Conservation (phyloP, 352 stramenopile species). For the Phytophthora crassamura region DNA sequence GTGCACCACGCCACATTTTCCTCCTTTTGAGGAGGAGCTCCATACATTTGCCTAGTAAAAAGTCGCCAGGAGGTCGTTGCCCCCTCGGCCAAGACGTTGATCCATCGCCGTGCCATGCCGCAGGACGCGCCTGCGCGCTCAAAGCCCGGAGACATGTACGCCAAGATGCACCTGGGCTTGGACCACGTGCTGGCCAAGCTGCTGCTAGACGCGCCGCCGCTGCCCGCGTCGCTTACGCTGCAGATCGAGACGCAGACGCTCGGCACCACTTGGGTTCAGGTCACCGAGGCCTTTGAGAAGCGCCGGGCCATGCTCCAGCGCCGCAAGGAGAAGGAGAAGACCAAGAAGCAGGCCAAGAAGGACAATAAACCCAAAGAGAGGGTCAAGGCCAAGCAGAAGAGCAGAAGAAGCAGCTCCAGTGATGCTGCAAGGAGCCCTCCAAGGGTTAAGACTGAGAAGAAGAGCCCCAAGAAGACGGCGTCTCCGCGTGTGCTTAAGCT, state of each 20-base stretch:
- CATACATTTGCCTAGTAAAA: background rate
- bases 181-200: slow-evolving; percentile 57
- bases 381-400: slow-evolving; percentile 16
- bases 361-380: slow-evolving; percentile 13
- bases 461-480: slow-evolving; percentile 14
- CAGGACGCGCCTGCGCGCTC: slow-evolving; percentile 10
- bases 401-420: slow-evolving; percentile 18
- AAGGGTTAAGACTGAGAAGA: slow-evolving; percentile 24
- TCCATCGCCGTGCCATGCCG: slow-evolving; percentile 17
- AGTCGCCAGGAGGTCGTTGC: background rate
- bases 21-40: too few species aligned
- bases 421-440: slow-evolving; percentile 24
- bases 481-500: slow-evolving; percentile 2
- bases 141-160: slow-evolving; percentile 45
- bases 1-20: slow-evolving; percentile 1
- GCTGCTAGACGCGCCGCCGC: slow-evolving; percentile 23
- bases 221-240: slow-evolving; percentile 37
- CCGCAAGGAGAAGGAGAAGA: slow-evolving; percentile 37
- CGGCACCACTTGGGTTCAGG: slow-evolving; percentile 33
- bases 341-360: slow-evolving; percentile 20
- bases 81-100: slow-evolving; percentile 3
- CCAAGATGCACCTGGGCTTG: slow-evolving; percentile 51
- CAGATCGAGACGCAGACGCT: slow-evolving; percentile 42
- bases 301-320: slow-evolving; percentile 32
- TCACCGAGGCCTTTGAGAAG: slow-evolving; percentile 35